Evolutionary conservation across 495 filamentous ascomycete species (phyloP).

Genomic region (Neohortaea acidophila): DNA sequence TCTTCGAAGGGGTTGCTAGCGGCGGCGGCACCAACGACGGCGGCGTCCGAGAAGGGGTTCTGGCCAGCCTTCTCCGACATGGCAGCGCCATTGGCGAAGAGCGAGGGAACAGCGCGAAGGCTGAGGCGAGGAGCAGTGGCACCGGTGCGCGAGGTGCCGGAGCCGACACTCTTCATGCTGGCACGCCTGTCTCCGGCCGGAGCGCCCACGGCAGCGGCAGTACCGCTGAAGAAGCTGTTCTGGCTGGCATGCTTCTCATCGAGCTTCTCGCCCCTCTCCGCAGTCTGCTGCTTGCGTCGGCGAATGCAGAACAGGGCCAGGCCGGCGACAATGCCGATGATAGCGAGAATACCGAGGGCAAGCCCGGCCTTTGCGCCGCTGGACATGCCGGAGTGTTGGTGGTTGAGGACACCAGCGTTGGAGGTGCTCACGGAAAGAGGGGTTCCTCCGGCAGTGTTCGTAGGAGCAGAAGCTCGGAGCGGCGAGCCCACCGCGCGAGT

Average conservation of each 20-base stretch:
- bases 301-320: conserved; percentile 39
- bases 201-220: conserved; percentile 37
- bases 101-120: too few species aligned
- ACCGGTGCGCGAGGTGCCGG: neutral
- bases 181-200: conserved; percentile 4
- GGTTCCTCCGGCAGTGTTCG: neutral
- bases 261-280: conserved; percentile 44
- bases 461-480: conserved; percentile 19
- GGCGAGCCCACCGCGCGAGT: neutral
- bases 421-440: too few species aligned
- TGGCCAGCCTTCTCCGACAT: too few species aligned
- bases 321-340: conserved; percentile 31
- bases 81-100: neutral
- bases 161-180: conserved; percentile 1
- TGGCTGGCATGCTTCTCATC: conserved; percentile 57
- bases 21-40: conserved; percentile 9
- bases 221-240: conserved; percentile 67
- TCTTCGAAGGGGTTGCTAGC: conserved; percentile 16
- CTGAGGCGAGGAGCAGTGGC: neutral
- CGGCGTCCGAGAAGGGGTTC: conserved; percentile 27
- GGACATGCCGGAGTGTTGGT: too few species aligned
- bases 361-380: conserved; percentile 14
- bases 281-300: conserved; percentile 51
- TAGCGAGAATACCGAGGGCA: conserved; percentile 36
- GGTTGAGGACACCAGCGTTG: too few species aligned